Evolutionary conservation across 768 basidiomycete genomes (phyloP), one percentile per base, ranked within the genome.

Genomic region (Macrolepiota albuminosa): DNA sequence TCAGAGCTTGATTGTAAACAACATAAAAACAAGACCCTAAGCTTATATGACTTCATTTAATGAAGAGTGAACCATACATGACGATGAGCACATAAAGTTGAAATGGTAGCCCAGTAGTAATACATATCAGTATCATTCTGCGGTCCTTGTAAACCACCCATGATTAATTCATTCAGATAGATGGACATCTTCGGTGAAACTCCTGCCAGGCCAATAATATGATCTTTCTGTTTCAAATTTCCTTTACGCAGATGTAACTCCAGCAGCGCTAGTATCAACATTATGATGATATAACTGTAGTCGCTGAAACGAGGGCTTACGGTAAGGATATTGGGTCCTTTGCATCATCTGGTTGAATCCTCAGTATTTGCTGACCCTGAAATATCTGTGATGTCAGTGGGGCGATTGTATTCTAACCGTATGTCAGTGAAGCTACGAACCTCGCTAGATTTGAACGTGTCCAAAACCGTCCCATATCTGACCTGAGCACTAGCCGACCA

Each of bases 1-100:
- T 21, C 70, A 88, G 90, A 87, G 81, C 61, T 76, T 93, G 58
- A 92, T 93, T 63, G 88, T 90, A 65, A 84, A 77, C 74, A 87
- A 85, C 65, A 79, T 88, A 70, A 88, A 88, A 68, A 69, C 77
- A 63, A 83, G 80, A 63, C 85, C 85, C 3, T 82, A 61, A 71
- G 7, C 26, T 18, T 33, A 11, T 42, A 21, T 4, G 39, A 18
- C 18, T 18, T 42, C 11, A 6, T 7, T 34, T 13, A n/a, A 37
- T 49, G 18, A 21, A 33, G n/a, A 43, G 18, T 43, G 18, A 29
- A 54, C 11, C 43, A 33, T 43, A 37, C 16, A 36, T n/a, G 21
- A 34, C 10, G 33, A 24, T 36, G 37, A 40, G 29, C 18, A 31
- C 18, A 54, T 29, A 16, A 33, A 40, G 52, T 29, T 53, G 18